Evolutionary conservation across 139 green algal species (phyloP), one percentile per base, ranked within the genome.

Genomic region (Spirogloea muscicola): DNA sequence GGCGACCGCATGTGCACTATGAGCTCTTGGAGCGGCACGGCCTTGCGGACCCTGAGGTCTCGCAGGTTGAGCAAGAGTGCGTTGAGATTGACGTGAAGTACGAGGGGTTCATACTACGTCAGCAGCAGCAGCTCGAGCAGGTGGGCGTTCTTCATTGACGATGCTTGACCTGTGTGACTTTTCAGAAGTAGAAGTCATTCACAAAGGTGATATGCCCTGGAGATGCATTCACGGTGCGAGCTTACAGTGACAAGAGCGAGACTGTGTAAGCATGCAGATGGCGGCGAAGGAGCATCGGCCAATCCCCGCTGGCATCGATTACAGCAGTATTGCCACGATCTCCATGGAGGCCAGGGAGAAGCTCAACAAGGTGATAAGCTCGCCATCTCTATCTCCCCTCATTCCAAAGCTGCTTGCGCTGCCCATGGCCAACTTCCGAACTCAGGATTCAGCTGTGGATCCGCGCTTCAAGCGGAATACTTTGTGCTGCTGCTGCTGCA

Each of bases 51-150:
- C 1, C 27, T 16, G 44, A 77, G 4, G 51, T 21, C 27, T 27
- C n/a, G 55, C 25, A 40, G 66, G 38, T 52, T 1, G 93, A 96
- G 84, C 82, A 89, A 57, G 91, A 97, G 80, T 86, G 82, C 1
- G 91, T 91, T 9, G 94, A 98, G 83, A 96, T 96, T 31, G 86
- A 93, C 48, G 91, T 98, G 77, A 98, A 98, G 84, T 98, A 98
- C 72, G 88, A 85, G 1, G 93, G 92, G 4, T 98, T 98, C 85
- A 95, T 98, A 64, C 57, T 74, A 3, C 85, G 94, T 1, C 91
- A 96, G 80, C 62, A 86, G 73, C 83, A 90, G 84, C 91, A 96
- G 83, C 69, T 94, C 61, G 73, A 86, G 29, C 66, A 86, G 42
- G 49, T 95, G 49, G 18, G 7, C n/a, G n/a, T n/a, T n/a, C n/a